phyloP scores from a whole-genome alignment of 352 stramenopile genomes.

The Globisporangium sylvaticum region DNA sequence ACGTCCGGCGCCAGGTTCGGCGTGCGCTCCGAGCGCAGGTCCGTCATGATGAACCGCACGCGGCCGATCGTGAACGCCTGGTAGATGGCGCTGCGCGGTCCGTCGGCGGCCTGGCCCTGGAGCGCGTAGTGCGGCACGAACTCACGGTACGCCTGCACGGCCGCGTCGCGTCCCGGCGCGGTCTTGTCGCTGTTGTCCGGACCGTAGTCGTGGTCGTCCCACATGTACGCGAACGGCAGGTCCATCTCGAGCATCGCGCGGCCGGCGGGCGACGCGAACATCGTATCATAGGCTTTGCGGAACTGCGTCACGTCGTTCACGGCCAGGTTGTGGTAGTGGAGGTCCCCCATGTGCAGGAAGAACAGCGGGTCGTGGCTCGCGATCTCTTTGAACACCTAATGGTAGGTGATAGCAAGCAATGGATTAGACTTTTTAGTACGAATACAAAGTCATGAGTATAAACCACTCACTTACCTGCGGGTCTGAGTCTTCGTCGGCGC shows the following conservation, averaged over 20 bases:
- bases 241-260: constrained; percentile 79
- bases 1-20: constrained; percentile 58
- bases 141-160: constrained; percentile 75
- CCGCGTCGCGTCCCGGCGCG: constrained; percentile 60
- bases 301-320: constrained; percentile 62
- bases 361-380: constrained; percentile 62
- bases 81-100: constrained; percentile 45
- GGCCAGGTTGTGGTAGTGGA: constrained; percentile 85
- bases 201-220: constrained; percentile 89
- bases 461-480: constrained; percentile 30
- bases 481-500: constrained; percentile 76
- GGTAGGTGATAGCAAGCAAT: background rate
- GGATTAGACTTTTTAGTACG: constrained; percentile 5
- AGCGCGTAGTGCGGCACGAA: constrained; percentile 78
- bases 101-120: background rate
- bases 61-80: constrained; percentile 84
- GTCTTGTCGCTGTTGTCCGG: constrained; percentile 87
- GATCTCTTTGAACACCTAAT: constrained; percentile 59
- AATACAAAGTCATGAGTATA: constrained; percentile 1
- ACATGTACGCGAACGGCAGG: constrained; percentile 87
- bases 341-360: constrained; percentile 87
- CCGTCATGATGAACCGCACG: constrained; percentile 82
- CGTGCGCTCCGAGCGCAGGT: constrained; percentile 71
- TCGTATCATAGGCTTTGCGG: constrained; percentile 56
- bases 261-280: constrained; percentile 69